These are phyloP conservation scores for Lachancea sp. DNA, from an alignment of 805 yeast genomes.

Conservation along the genomic window DNA sequence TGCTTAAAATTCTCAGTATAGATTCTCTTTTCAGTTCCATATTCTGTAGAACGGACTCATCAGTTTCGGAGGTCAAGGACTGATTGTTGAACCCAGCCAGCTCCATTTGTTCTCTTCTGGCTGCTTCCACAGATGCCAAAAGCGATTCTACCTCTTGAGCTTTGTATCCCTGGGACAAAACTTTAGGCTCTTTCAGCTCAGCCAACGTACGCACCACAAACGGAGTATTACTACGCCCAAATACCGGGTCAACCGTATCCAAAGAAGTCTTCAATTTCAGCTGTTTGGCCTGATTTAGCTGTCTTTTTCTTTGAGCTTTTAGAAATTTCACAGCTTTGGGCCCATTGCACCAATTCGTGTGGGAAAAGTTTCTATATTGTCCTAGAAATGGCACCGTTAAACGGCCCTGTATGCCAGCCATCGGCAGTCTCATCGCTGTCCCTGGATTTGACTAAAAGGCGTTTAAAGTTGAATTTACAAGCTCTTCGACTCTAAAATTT, in stretches of 20 bases:
- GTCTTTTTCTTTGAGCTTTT: conserved; percentile 32
- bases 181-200: conserved; percentile 58
- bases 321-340: conserved; percentile 28
- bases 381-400: neutral
- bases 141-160: conserved; percentile 66
- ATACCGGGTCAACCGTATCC: conserved; percentile 70
- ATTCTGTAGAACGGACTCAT: conserved; percentile 22
- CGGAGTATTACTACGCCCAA: conserved; percentile 62
- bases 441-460: neutral
- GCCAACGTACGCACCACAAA: conserved; percentile 64
- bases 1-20: conserved; percentile 60
- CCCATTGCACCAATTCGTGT: conserved; percentile 11
- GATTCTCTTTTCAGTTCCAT: conserved; percentile 61
- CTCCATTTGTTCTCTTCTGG: conserved; percentile 23
- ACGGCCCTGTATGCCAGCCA: conserved; percentile 1
- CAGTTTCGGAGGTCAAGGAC: conserved; percentile 16
- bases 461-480: neutral
- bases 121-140: conserved; percentile 48
- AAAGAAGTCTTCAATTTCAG: conserved; percentile 20
- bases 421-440: conserved; percentile 3
- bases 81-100: conserved; percentile 23
- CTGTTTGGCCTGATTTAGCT: conserved; percentile 33
- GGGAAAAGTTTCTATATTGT: conserved; percentile 11
- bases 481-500: conserved; percentile 2
- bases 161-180: conserved; percentile 53